Percentiles rank a stretch among this genome's conserved stretches.
Conservation (phyloP, 768 basidiomycete species). For the Dacryopinax spathularia region DNA sequence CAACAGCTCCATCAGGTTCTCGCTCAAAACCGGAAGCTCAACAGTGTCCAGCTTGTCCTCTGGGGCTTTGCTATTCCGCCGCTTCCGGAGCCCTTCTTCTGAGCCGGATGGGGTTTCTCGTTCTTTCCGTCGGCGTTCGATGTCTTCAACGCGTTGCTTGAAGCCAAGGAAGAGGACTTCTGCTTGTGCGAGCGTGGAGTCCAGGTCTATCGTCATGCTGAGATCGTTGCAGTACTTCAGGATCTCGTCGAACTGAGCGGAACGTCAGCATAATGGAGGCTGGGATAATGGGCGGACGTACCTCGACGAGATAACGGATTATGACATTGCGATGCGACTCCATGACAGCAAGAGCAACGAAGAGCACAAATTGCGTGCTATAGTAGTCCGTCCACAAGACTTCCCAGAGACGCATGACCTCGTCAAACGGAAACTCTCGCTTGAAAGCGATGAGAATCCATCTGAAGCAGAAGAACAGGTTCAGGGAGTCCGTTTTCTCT, state of each 20-base stretch:
- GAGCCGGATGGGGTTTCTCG: conserved; percentile 21
- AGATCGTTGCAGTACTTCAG: conserved; percentile 88
- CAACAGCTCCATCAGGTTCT: conserved; percentile 48
- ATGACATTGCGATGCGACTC: conserved; percentile 95
- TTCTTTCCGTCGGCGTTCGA: conserved; percentile 46
- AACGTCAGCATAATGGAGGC: neutral
- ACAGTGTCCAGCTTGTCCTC: conserved; percentile 22
- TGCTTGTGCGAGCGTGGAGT: conserved; percentile 86
- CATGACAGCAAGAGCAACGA: conserved; percentile 83
- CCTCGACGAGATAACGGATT: conserved; percentile 86
- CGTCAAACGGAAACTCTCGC: conserved; percentile 87
- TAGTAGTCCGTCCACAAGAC: conserved; percentile 87
- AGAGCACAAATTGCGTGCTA: conserved; percentile 75
- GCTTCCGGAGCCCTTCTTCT: conserved; percentile 24
- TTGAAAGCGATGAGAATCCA: conserved; percentile 93
- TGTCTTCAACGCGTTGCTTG: conserved; percentile 71
- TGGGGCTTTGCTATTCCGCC: conserved; percentile 15
- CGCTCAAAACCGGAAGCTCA: conserved; percentile 38
- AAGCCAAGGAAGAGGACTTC: conserved; percentile 94
- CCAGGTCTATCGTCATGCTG: conserved; percentile 93
- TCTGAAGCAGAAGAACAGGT: conserved; percentile 96
- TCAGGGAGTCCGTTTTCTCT: conserved; percentile 80
- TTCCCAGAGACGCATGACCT: conserved; percentile 86
- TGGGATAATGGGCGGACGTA: conserved; percentile 24
- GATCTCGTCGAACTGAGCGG: conserved; percentile 60